These are phyloP conservation scores for Aspergillus oerlinghausenensis DNA, from an alignment of 2,329 filamentous ascomycete genomes.

Conservation along the genomic window DNA sequence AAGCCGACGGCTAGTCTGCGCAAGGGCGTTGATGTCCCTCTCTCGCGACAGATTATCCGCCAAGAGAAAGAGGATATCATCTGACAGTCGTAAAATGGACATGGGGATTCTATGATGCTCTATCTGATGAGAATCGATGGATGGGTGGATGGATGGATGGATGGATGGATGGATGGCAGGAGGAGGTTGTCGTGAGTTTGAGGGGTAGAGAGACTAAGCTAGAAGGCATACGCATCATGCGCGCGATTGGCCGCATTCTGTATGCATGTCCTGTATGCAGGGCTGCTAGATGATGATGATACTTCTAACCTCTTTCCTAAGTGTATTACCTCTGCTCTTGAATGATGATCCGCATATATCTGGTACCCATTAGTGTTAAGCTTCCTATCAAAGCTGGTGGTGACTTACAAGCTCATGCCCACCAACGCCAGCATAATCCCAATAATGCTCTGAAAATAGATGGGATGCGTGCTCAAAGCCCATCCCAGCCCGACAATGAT, in stretches of 20 bases:
- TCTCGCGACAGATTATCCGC: not conserved
- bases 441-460: constrained; percentile 12
- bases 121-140: too few species aligned
- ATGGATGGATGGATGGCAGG: too few species aligned
- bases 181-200: too few species aligned
- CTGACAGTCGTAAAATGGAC: not conserved
- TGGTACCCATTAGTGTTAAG: rapidly evolving
- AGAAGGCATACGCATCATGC: too few species aligned
- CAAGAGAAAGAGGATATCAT: not conserved
- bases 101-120: not conserved
- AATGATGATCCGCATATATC: not conserved
- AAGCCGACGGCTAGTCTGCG: not conserved
- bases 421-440: constrained; percentile 16
- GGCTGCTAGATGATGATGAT: too few species aligned
- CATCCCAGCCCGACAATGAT: constrained; percentile 62
- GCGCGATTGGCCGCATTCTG: too few species aligned
- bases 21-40: not conserved
- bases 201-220: too few species aligned
- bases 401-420: constrained; percentile 19
- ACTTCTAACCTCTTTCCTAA: not conserved
- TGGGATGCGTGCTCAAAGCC: constrained; percentile 23
- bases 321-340: not conserved
- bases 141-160: too few species aligned
- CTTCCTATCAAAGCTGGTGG: too few species aligned
- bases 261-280: too few species aligned